Percentiles rank a stretch among this genome's conserved stretches.
These are phyloP conservation scores for Cicer yamashitae DNA, from an alignment of 306 rosid genomes.

Conservation along the genomic window DNA sequence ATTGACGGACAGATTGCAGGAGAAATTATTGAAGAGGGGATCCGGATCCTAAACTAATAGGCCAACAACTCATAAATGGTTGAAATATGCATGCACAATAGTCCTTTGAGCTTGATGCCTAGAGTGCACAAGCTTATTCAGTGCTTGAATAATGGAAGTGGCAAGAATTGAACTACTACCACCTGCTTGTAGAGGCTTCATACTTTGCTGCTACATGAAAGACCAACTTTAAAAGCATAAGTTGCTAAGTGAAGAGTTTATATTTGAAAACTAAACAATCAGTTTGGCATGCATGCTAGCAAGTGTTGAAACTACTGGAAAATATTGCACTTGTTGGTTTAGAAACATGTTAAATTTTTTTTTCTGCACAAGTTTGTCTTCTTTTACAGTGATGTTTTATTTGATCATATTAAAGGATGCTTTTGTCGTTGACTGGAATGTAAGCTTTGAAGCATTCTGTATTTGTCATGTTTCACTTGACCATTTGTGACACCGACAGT, in stretches of 20 bases:
- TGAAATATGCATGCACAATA: not conserved
- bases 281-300: constrained; percentile 22
- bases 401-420: constrained; percentile 22
- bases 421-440: constrained; percentile 22
- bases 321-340: constrained; percentile 1
- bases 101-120: constrained; percentile 20
- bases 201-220: not conserved
- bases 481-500: constrained; percentile 7
- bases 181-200: not conserved
- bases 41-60: too few relatives aligned
- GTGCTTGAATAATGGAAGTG: not conserved
- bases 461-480: constrained; percentile 29
- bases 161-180: constrained; percentile 16
- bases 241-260: constrained; percentile 13
- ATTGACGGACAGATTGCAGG: too few relatives aligned
- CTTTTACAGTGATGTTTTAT: not conserved
- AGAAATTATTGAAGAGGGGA: too few relatives aligned
- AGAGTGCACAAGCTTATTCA: constrained; percentile 21
- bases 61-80: not conserved
- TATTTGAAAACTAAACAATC: constrained; percentile 19
- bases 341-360: not conserved
- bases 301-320: constrained; percentile 27
- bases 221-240: constrained; percentile 5
- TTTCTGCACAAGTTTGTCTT: not conserved
- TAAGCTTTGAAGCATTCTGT: constrained; percentile 3